A percentile compares a stretch with the other conserved stretches of the same genome.
phyloP scores from a whole-genome alignment of 805 yeast genomes.

The Pichia nakasei region DNA sequence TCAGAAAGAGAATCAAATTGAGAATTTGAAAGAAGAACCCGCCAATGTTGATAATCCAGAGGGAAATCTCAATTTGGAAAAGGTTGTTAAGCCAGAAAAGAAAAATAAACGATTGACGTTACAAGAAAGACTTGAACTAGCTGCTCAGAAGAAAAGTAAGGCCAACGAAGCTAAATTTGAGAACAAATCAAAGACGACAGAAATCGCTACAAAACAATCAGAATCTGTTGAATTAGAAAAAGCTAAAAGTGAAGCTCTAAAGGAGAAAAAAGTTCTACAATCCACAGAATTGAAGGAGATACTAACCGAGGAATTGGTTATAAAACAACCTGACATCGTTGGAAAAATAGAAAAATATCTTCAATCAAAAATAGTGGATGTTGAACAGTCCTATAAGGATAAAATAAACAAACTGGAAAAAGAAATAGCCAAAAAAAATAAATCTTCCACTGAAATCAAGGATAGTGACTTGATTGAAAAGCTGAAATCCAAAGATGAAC shows the following conservation, averaged over 20 bases:
- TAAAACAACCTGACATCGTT: not conserved
- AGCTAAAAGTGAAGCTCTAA: not conserved
- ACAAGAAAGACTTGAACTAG: conserved; percentile 78
- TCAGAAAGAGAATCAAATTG: no score
- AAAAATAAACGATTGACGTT: conserved; percentile 53
- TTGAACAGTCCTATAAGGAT: not conserved
- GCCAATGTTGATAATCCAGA: not conserved
- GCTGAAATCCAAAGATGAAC: conserved; percentile 44
- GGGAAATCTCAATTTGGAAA: not conserved
- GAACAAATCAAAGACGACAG: not conserved
- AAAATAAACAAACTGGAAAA: not conserved
- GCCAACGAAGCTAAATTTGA: conserved; percentile 1
- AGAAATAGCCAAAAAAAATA: not conserved
- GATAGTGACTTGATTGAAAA: conserved; percentile 14
- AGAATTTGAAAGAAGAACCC: no score
- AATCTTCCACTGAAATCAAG: not conserved
- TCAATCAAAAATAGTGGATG: not conserved
- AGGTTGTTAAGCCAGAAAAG: not conserved
- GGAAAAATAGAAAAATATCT: not conserved
- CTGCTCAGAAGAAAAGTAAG: conserved; percentile 39
- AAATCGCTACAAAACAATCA: not conserved
- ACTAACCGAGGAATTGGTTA: not conserved
- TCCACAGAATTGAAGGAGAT: not conserved
- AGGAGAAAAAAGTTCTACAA: not conserved
- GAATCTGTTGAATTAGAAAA: not conserved